Evolutionary conservation across 2,329 filamentous ascomycete genomes (phyloP), one percentile per base, ranked within the genome.

Genomic region (Diaporthe destruens): DNA sequence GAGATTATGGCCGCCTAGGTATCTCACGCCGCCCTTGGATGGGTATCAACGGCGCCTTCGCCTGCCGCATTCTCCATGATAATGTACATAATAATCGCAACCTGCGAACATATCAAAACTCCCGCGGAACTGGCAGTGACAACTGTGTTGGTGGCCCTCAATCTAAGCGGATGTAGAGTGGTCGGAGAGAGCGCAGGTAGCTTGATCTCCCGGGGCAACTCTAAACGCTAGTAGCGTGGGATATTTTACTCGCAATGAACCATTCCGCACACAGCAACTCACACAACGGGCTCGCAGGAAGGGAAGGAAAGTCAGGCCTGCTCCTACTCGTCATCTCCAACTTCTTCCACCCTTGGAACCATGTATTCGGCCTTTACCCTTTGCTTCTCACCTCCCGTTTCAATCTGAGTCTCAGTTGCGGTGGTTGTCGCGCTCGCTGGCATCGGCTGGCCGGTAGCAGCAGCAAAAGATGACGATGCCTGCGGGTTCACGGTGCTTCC

Each of bases 341-440:
- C 75, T 75, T 83, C 81, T 74, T 83, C 81, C 56, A 83, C 80
- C 47, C 77, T 76, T 6, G 81, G 79, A 8, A 87, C 85, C 39
- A 83, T 81, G 69, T 89, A 90, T 14, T 42, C 39, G 42, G 77
- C 76, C 59, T 83, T 82, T 76, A 84, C 82, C 72, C 84, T 81
- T 23, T 82, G 78, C 20, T 77, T 79, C 16, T 80, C 83, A 25
- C 29, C 66, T 39, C 71, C 72, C 6, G 86, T 86, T 53, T 84
- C 82, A 67, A 90, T 80, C 75, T 88, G 86, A 0, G 88, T 90
- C 56, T 85, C 84, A 3, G 88, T 89, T 14, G 86, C 87, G 16
- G 88, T 90, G 0, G 88, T 90, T 8, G 84, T 88, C 11, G 89
- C 89, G 12, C 83, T 83, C 20, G 88, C 84, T 2, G 88, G 87